Base-by-base conservation (phyloP, 2,329 filamentous ascomycete species). In the Cladophialophora carrionii region DNA sequence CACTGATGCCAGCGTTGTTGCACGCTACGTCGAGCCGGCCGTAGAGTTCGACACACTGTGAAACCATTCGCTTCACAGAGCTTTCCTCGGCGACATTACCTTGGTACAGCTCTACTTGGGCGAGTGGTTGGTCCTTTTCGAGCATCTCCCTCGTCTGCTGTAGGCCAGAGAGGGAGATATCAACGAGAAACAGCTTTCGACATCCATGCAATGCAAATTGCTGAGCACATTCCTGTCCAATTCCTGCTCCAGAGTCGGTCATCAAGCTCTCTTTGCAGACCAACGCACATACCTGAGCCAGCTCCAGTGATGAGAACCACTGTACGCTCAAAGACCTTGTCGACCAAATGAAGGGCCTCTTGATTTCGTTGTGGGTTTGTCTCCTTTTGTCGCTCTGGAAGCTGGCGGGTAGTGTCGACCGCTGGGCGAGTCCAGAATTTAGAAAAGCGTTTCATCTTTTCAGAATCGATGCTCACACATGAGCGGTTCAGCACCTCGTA, bases 21-120 rank as follows among this genome's bases (percentile, higher is more conserved):
- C 86, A 81, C 0, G 79, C 80, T 70, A 86, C 86, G 70, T 87
- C 84, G 2, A 87, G 71, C 6, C 84, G 79, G 0, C 74, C 75
- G 64, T 83, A 83, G 0, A 63, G 66, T 0, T 69, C 66, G 4
- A 73, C 71, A 0, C 77, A 72, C 1, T 76, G 73, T 43, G 67
- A 72, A 20, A 75, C 73, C 14, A 84, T 77, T 0, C 71, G 71
- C 3, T 77, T 73, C 29, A 81, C 78, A 65, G 82, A 85, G 0
- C 48, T 55, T 57, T 83, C 80, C 26, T 83, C 77, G 0, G 83
- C 75, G n/a, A 86, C 74, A 60, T 85, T 80, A 4, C 83, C 83
- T 0, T 77, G 71, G 5, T 67, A 67, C 1, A 71, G 68, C 2
- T 78, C 57, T 1, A 84, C 64, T 9, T 76, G 69, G 0, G 72